Percentiles rank a stretch among this genome's conserved stretches.
These are phyloP conservation scores for Lithospermum erythrorhizon DNA, from an alignment of 257 asterid genomes.

Conservation along the genomic window DNA sequence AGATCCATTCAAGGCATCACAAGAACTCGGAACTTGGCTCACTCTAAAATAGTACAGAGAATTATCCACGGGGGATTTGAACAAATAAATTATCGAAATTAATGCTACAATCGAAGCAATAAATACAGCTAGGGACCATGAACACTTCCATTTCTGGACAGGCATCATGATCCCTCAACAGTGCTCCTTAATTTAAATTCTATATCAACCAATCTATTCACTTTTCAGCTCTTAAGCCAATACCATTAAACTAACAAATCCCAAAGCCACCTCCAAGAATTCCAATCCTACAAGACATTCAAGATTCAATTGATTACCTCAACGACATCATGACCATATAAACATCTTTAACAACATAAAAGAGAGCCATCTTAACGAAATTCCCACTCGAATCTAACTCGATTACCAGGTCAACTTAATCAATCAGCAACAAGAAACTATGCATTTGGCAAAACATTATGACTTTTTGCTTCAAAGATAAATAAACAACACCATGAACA, in stretches of 20 bases:
- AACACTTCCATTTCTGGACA: conserved; percentile 72
- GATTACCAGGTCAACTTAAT: not conserved
- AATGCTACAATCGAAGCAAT: conserved; percentile 55
- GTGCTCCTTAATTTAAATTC: conserved; percentile 7
- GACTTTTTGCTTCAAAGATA: not conserved
- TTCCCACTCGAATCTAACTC: not conserved
- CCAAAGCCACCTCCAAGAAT: conserved; percentile 1
- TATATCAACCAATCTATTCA: conserved; percentile 1
- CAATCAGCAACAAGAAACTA: not conserved
- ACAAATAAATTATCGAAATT: conserved; percentile 61
- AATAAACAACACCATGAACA: no score
- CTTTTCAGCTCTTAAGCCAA: not conserved
- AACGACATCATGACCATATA: no score
- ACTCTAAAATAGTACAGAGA: conserved; percentile 43
- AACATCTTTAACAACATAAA: not conserved
- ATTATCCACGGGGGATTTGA: conserved; percentile 53
- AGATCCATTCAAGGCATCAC: conserved; percentile 36
- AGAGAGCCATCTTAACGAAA: not conserved
- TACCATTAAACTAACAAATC: no score
- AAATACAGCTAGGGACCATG: conserved; percentile 65
- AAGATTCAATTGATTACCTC: not conserved
- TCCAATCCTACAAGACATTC: conserved; percentile 14
- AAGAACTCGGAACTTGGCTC: conserved; percentile 32
- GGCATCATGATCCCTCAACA: conserved; percentile 53
- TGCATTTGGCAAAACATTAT: not conserved